phyloP scores from a whole-genome alignment of 257 asterid genomes.

The Fraxinus excelsior region DNA sequence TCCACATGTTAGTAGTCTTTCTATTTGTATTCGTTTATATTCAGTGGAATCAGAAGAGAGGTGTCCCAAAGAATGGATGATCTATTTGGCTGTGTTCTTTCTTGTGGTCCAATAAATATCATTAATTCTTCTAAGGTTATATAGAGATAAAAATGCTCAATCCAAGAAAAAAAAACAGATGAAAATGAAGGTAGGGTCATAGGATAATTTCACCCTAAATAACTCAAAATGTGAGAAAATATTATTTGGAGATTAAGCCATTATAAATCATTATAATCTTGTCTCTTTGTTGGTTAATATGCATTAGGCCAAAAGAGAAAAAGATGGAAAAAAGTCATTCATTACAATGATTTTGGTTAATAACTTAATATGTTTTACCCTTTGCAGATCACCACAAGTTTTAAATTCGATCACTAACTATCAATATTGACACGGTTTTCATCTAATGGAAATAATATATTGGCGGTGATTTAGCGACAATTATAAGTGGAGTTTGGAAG shows the following conservation, averaged over 20 bases:
- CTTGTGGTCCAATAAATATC: background rate
- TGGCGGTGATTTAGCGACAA: too few relatives aligned
- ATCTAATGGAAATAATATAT: too few relatives aligned
- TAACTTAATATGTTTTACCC: too few relatives aligned
- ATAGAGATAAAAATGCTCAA: background rate
- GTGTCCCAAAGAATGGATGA: conserved; percentile 17
- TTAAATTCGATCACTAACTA: too few relatives aligned
- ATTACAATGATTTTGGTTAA: background rate
- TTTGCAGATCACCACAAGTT: too few relatives aligned
- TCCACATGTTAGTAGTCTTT: conserved; percentile 8
- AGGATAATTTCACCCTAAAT: background rate
- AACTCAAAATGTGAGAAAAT: background rate
- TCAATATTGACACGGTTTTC: too few relatives aligned
- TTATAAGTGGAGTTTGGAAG: too few relatives aligned
- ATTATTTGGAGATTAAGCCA: background rate
- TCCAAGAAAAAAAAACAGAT: background rate
- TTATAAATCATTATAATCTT: too few relatives aligned
- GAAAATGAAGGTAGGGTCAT: background rate
- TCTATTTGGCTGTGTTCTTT: conserved; percentile 26
- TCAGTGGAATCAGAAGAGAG: background rate
- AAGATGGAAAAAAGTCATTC: background rate
- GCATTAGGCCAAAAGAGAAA: background rate
- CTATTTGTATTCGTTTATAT: conserved; percentile 18
- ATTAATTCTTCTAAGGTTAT: background rate
- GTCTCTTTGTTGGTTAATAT: background rate